These are phyloP conservation scores for Sphagnurus paluster DNA, from an alignment of 1,284 basidiomycete genomes.

Conservation along the genomic window DNA sequence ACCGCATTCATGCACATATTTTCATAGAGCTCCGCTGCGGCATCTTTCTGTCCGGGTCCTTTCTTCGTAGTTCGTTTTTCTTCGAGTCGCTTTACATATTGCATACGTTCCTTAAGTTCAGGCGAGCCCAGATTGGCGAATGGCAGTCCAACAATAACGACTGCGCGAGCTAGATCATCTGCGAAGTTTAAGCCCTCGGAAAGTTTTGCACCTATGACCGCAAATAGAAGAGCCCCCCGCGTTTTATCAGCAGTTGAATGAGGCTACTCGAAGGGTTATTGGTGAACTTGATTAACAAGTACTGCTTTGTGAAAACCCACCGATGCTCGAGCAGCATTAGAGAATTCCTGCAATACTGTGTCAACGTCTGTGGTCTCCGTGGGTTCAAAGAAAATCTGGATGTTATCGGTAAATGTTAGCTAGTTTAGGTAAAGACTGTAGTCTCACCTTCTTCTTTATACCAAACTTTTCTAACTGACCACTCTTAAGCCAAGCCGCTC, in stretches of 20 bases:
- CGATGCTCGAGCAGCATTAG: slow-evolving; percentile 49
- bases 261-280: slow-evolving; percentile 1
- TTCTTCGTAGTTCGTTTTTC: slow-evolving; percentile 35
- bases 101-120: slow-evolving; percentile 91
- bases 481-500: slow-evolving; percentile 64
- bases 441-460: slow-evolving; percentile 67
- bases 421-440: background rate
- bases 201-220: slow-evolving; percentile 95
- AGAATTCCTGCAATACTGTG: slow-evolving; percentile 74
- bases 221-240: slow-evolving; percentile 79
- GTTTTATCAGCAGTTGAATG: slow-evolving; percentile 32
- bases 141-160: slow-evolving; percentile 89
- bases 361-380: slow-evolving; percentile 80
- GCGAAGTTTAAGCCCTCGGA: slow-evolving; percentile 98
- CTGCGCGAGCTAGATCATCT: slow-evolving; percentile 85
- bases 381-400: slow-evolving; percentile 88
- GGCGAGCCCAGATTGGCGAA: slow-evolving; percentile 91
- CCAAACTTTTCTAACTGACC: slow-evolving; percentile 65
- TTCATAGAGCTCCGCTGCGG: slow-evolving; percentile 84
- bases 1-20: slow-evolving; percentile 97
- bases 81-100: slow-evolving; percentile 70
- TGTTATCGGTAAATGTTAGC: background rate
- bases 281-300: background rate
- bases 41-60: slow-evolving; percentile 57
- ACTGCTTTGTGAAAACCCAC: slow-evolving; percentile 28